These are phyloP conservation scores for Aspergillus aculeatinus DNA, from an alignment of 2,329 filamentous ascomycete genomes.

Conservation along the genomic window DNA sequence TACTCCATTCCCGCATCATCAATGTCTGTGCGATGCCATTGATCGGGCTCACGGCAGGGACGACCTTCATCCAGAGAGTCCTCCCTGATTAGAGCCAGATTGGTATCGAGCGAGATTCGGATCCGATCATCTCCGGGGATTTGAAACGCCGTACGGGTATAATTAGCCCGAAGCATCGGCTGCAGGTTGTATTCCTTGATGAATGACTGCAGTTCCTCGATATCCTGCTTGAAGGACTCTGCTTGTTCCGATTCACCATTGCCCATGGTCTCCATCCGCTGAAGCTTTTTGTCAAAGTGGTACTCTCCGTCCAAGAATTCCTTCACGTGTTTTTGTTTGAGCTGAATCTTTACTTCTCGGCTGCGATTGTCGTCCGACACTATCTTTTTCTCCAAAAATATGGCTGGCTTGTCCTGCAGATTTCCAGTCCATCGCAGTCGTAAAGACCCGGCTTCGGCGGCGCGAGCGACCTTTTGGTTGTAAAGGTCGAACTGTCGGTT, in stretches of 20 bases:
- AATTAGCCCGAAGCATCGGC: slow-evolving; percentile 87
- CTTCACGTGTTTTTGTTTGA: slow-evolving; percentile 94
- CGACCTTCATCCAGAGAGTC: slow-evolving; percentile 73
- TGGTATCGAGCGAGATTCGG: slow-evolving; percentile 87
- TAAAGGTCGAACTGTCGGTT: slow-evolving; percentile 84
- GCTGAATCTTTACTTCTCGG: slow-evolving; percentile 74
- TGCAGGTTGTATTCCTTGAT: slow-evolving; percentile 74
- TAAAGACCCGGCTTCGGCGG: slow-evolving; percentile 74
- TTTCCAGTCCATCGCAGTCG: slow-evolving; percentile 91
- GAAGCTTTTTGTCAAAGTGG: slow-evolving; percentile 83
- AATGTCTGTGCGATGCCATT: slow-evolving; percentile 91
- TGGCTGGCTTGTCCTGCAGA: slow-evolving; percentile 72
- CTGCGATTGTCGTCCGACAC: slow-evolving; percentile 73
- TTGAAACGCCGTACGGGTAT: slow-evolving; percentile 92
- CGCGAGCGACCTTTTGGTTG: slow-evolving; percentile 74
- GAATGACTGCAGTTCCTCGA: slow-evolving; percentile 75
- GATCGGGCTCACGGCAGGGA: slow-evolving; percentile 82
- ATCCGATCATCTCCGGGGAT: slow-evolving; percentile 89
- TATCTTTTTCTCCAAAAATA: slow-evolving; percentile 86
- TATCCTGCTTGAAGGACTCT: slow-evolving; percentile 67
- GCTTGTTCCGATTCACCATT: slow-evolving; percentile 66
- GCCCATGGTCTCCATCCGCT: slow-evolving; percentile 77
- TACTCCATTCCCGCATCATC: slow-evolving; percentile 79
- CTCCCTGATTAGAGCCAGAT: slow-evolving; percentile 80
- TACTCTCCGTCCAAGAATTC: slow-evolving; percentile 84